phyloP scores from a whole-genome alignment of 2,329 filamentous ascomycete species.

The Pyrenochaeta sp. region DNA sequence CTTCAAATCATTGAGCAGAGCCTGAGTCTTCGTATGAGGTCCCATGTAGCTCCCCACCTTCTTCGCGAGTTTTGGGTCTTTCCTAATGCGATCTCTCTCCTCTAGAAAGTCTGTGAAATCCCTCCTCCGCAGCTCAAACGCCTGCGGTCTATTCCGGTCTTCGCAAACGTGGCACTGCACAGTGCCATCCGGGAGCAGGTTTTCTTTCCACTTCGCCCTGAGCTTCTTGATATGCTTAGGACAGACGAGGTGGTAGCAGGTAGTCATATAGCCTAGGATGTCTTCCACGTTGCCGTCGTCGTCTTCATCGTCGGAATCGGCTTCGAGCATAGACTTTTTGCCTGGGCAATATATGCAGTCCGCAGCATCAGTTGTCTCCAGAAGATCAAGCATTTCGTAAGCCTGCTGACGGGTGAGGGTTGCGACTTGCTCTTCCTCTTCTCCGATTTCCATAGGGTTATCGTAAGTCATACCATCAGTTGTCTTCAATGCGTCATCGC shows the following conservation, averaged over 20 bases:
- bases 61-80: conserved; percentile 65
- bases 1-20: conserved; percentile 78
- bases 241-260: conserved; percentile 89
- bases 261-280: conserved; percentile 79
- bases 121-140: conserved; percentile 73
- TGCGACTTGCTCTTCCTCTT: conserved; percentile 70
- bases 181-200: conserved; percentile 53
- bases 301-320: conserved; percentile 46
- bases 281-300: conserved; percentile 64
- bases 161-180: conserved; percentile 75
- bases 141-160: conserved; percentile 67
- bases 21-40: conserved; percentile 90
- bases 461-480: conserved; percentile 83
- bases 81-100: conserved; percentile 65
- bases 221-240: conserved; percentile 72
- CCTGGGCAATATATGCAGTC: conserved; percentile 74
- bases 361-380: conserved; percentile 82
- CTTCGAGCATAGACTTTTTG: conserved; percentile 56
- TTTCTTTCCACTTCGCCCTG: conserved; percentile 61
- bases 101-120: conserved; percentile 60
- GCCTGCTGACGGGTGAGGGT: conserved; percentile 74
- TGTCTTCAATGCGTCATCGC: conserved; percentile 80
- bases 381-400: conserved; percentile 84
- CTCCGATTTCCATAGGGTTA: conserved; percentile 88
- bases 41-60: conserved; percentile 75